Conservation (phyloP, 1,284 basidiomycete species). For the Neonothopanus nambi region DNA sequence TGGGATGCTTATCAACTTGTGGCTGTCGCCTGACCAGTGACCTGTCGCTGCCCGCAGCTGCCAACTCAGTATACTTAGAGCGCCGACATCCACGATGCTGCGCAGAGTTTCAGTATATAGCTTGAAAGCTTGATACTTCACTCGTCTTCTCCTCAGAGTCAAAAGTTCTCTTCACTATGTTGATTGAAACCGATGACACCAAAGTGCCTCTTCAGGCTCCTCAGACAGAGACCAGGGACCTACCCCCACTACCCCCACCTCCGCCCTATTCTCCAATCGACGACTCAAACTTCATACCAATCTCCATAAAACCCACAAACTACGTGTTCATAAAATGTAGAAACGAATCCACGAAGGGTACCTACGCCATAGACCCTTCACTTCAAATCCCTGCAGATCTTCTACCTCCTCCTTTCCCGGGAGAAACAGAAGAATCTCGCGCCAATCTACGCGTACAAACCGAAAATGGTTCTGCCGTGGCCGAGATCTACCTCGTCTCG, state of each 20-base stretch:
- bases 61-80: too few species aligned
- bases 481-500: constrained; percentile 30
- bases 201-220: neutral
- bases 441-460: constrained; percentile 35
- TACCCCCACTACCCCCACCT: neutral
- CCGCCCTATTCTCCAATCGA: constrained; percentile 2
- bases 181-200: neutral
- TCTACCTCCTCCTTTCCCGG: constrained; percentile 29
- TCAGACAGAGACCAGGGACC: too few species aligned
- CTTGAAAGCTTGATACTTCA: too few species aligned
- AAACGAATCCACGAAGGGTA: constrained; percentile 30
- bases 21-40: too few species aligned
- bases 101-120: too few species aligned
- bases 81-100: too few species aligned
- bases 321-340: constrained; percentile 31
- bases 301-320: constrained; percentile 33
- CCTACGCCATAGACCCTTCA: constrained; percentile 38
- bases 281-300: neutral
- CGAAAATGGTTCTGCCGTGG: constrained; percentile 28
- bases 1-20: too few species aligned
- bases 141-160: too few species aligned
- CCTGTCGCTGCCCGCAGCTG: too few species aligned
- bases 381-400: constrained; percentile 34
- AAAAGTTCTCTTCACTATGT: neutral
- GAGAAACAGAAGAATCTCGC: constrained; percentile 32